Base-by-base conservation (phyloP, 176 grass and related monocot genomes). In the Olyra latifolia region DNA sequence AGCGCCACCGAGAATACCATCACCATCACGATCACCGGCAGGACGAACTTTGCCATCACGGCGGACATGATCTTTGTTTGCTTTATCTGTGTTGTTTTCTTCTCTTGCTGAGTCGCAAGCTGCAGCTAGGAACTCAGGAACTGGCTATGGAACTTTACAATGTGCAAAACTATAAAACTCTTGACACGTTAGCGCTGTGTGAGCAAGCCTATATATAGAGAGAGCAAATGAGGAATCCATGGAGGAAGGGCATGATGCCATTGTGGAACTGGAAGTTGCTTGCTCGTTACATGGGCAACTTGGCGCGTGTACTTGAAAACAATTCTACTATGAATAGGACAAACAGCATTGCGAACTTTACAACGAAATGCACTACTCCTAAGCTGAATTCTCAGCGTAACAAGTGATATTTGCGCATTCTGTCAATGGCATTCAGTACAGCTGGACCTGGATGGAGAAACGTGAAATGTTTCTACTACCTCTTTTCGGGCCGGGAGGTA, bases 1-100 rank as follows among this genome's bases (percentile, higher is more conserved):
- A 71, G 57, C 3, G 45, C 55, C 8, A 20, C 87, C 28, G 64
- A 76, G 57, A 89, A 55, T 77, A 58, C 71, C 77, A 77, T 48
- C 13, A 64, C 14, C 71, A 77, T 20, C 77, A 81, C 25, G 64
- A 89, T 10, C 71, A 56, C 54, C 11, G 71, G 64, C 71, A 81
- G 10, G 52, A 76, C 46, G 40, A 89, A 17, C 82, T 71, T 85
- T 25, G 64, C 61, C 23, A 20, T 17, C 39, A 14, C 22, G 11
- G 63, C n/a, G 16, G 63, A 64, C 82, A 89, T 81, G 64, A 39
- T 68, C 59, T 23, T 42, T 7, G 38, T 66, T 40, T n/a, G 14
- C 22, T 50, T 60, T 79, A 11, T 20, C 38, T 4, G 22, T 12
- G 15, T 22, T 52, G 7, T 30, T 65, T 46, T 52, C 79, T 15